A percentile compares a stretch with the other conserved stretches of the same genome.
phyloP scores from a whole-genome alignment of 306 rosid species.

The Benincasa hispida region DNA sequence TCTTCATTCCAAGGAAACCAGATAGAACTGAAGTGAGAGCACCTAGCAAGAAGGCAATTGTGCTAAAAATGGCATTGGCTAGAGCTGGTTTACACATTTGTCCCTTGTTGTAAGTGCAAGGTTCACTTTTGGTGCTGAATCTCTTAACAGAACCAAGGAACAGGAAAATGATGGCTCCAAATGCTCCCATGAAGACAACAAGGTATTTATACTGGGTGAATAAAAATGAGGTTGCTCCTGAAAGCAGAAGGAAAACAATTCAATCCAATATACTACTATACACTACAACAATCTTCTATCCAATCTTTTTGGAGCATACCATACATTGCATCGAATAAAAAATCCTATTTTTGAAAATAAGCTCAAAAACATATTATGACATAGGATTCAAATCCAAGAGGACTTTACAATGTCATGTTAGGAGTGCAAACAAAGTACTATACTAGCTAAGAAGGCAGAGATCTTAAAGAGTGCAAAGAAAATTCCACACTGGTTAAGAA shows the following conservation, averaged over 20 bases:
- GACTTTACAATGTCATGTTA: not conserved
- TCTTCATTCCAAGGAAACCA: conserved; percentile 61
- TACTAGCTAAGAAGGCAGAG: too few species aligned
- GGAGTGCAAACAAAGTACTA: too few species aligned
- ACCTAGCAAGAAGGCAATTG: conserved; percentile 57
- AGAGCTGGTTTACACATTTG: conserved; percentile 56
- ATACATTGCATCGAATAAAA: not conserved
- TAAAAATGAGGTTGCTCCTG: conserved; percentile 63
- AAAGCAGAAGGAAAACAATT: conserved; percentile 9
- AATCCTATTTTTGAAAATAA: not conserved
- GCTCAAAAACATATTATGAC: not conserved
- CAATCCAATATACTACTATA: not conserved
- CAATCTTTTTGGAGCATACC: not conserved
- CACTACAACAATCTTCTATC: not conserved
- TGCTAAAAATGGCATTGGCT: conserved; percentile 47
- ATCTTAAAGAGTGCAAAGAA: too few species aligned
- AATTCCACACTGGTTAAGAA: too few species aligned
- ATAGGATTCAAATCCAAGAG: not conserved
- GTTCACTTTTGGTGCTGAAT: conserved; percentile 51
- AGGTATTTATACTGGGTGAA: conserved; percentile 49
- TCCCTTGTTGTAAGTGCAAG: conserved; percentile 50
- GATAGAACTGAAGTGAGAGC: conserved; percentile 49
- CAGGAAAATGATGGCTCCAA: conserved; percentile 38
- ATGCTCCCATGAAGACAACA: conserved; percentile 37
- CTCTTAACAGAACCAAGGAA: conserved; percentile 67